A percentile compares a stretch with the other conserved stretches of the same genome.
Evolutionary conservation across 2,329 filamentous ascomycete species (phyloP).

Genomic region (Hypoxylon sp.): DNA sequence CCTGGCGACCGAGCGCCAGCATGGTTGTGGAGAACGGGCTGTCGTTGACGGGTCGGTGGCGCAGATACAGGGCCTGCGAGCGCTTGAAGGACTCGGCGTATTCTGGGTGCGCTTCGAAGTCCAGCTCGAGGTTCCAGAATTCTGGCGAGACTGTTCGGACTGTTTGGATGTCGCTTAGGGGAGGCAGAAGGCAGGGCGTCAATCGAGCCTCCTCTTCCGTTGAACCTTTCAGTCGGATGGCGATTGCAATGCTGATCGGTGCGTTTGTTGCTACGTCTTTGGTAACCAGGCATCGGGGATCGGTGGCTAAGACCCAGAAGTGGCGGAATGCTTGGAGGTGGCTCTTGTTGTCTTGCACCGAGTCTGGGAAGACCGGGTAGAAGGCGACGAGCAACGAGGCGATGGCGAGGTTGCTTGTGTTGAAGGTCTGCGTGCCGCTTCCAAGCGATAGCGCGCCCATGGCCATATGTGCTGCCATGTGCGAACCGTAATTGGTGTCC

Average conservation of each 20-base stretch:
- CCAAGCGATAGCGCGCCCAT: conserved; percentile 91
- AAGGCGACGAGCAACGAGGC: conserved; percentile 89
- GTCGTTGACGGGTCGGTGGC: conserved; percentile 73
- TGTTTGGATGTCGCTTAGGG: conserved; percentile 67
- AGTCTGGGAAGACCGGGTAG: conserved; percentile 90
- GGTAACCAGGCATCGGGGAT: conserved; percentile 86
- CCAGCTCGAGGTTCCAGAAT: conserved; percentile 84
- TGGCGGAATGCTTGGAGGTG: conserved; percentile 97
- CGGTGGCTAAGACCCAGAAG: conserved; percentile 94
- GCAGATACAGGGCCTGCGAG: conserved; percentile 78
- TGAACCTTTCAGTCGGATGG: conserved; percentile 64
- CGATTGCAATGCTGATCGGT: conserved; percentile 77
- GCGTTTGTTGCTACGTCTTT: conserved; percentile 87
- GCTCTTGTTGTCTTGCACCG: conserved; percentile 90
- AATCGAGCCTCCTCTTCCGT: conserved; percentile 51
- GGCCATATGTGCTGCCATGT: conserved; percentile 90
- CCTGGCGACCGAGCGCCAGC: conserved; percentile 68
- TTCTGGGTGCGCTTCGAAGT: conserved; percentile 71
- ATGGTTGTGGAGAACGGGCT: conserved; percentile 78
- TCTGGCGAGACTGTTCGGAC: conserved; percentile 67
- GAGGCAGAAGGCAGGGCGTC: conserved; percentile 69
- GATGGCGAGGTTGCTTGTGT: conserved; percentile 85
- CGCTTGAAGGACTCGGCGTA: conserved; percentile 71
- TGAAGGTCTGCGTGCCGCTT: conserved; percentile 91
- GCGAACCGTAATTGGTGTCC: conserved; percentile 90